Conservation (phyloP, 306 rosid species). For the Senna siamea region DNA sequence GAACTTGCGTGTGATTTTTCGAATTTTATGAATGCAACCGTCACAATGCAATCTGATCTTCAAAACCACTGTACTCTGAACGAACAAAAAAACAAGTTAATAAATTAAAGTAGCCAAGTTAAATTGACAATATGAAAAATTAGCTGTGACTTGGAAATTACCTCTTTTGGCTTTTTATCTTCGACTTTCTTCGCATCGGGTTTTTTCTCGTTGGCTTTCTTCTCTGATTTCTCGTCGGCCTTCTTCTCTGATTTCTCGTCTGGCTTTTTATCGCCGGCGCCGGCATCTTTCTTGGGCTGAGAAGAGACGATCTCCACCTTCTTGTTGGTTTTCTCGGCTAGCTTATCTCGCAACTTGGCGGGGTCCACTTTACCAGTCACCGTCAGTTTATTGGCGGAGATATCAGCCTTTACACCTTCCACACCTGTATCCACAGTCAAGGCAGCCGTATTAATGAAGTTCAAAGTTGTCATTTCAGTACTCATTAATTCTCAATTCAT, state of each 20-base stretch:
- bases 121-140: background rate
- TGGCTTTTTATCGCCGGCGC: constrained; percentile 55
- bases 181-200: constrained; percentile 59
- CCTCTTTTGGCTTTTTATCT: constrained; percentile 62
- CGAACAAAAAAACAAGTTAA: constrained; percentile 4
- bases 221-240: constrained; percentile 37
- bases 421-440: constrained; percentile 64
- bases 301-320: constrained; percentile 76
- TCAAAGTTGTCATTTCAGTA: background rate
- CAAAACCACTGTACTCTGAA: constrained; percentile 70
- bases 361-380: constrained; percentile 73
- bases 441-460: too few species aligned
- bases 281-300: constrained; percentile 63
- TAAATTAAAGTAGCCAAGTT: too few species aligned
- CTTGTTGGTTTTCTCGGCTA: constrained; percentile 64
- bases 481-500: background rate
- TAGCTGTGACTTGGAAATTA: background rate
- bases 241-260: constrained; percentile 45
- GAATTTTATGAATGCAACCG: constrained; percentile 75
- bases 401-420: constrained; percentile 64
- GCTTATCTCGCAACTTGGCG: constrained; percentile 48
- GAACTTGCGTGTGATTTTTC: constrained; percentile 49
- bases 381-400: constrained; percentile 57
- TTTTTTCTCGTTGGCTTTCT: constrained; percentile 51
- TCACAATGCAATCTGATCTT: constrained; percentile 87